A percentile compares a stretch with the other conserved stretches of the same genome.
Conservation (phyloP, 2,329 filamentous ascomycete genomes). For the Ascochyta lentis region DNA sequence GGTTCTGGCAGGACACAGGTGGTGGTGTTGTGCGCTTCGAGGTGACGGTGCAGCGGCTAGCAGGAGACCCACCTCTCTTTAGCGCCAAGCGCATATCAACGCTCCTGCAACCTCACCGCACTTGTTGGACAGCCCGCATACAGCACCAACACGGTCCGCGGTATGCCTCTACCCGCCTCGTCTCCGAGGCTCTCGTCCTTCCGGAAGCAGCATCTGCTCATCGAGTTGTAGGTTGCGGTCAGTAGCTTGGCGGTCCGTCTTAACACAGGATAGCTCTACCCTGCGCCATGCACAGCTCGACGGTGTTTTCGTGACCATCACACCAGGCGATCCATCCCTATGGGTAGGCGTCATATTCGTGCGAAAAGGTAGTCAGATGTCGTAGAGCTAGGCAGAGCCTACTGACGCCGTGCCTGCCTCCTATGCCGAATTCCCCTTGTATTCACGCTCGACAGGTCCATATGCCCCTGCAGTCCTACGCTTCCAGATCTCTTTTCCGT, state of each 20-base stretch:
- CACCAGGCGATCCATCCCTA: constrained; percentile 77
- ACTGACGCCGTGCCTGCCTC: constrained; percentile 16
- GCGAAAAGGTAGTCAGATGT: constrained; percentile 70
- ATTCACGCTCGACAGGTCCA: constrained; percentile 68
- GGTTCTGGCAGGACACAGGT: constrained; percentile 12
- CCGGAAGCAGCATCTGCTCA: constrained; percentile 76
- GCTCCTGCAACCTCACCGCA: constrained; percentile 14
- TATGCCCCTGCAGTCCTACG: constrained; percentile 87
- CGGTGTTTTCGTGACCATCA: constrained; percentile 85
- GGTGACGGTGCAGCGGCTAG: constrained; percentile 19
- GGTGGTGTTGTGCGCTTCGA: constrained; percentile 11
- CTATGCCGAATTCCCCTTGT: constrained; percentile 10
- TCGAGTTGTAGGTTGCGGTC: constrained; percentile 73
- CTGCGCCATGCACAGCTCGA: constrained; percentile 83
- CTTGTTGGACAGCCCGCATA: neutral
- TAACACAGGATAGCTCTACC: constrained; percentile 66
- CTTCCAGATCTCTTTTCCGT: constrained; percentile 87
- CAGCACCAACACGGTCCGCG: constrained; percentile 8
- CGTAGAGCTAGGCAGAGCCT: constrained; percentile 21
- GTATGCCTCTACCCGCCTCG: constrained; percentile 17
- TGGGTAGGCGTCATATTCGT: constrained; percentile 96
- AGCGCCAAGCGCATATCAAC: constrained; percentile 15
- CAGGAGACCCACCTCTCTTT: constrained; percentile 4
- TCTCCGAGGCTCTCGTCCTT: constrained; percentile 54
- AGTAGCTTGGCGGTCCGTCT: constrained; percentile 24